Conservation (phyloP, 1,284 basidiomycete species). For the Phylloboletellus chloephorus region DNA sequence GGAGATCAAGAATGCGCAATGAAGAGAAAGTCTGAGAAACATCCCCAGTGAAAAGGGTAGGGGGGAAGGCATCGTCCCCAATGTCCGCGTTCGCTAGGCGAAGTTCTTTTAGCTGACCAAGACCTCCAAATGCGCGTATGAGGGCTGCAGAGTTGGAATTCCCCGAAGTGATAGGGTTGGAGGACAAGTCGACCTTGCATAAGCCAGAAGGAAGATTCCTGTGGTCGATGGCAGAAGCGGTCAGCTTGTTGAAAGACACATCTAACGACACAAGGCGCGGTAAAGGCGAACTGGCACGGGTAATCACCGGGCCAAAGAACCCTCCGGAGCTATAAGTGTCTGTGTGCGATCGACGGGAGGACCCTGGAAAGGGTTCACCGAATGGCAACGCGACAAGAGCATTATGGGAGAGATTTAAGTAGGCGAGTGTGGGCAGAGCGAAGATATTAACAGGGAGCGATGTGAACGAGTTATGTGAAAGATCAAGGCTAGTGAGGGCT, state of each 20-base stretch:
- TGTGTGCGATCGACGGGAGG: conserved; percentile 24
- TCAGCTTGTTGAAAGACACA: conserved; percentile 59
- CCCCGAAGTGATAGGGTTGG: conserved; percentile 45
- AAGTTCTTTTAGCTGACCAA: conserved; percentile 55
- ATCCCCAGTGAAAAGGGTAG: conserved; percentile 35
- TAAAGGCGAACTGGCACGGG: conserved; percentile 55
- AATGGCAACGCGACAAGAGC: conserved; percentile 55
- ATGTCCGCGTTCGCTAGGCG: conserved; percentile 52
- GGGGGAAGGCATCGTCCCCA: conserved; percentile 52
- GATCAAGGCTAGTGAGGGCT: conserved; percentile 56
- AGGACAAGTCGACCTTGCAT: conserved; percentile 47
- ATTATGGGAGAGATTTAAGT: conserved; percentile 69
- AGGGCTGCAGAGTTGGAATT: conserved; percentile 21
- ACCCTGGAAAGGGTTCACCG: conserved; percentile 43
- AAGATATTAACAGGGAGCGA: conserved; percentile 60
- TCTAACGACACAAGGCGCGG: conserved; percentile 57
- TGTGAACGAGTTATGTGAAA: conserved; percentile 64
- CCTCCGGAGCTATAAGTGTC: conserved; percentile 37
- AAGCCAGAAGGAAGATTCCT: conserved; percentile 43
- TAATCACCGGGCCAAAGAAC: conserved; percentile 59
- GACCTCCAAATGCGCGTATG: conserved; percentile 38
- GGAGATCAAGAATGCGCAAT: conserved; percentile 56
- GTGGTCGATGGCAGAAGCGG: conserved; percentile 48
- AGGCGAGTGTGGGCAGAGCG: conserved; percentile 58
- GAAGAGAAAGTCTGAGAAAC: conserved; percentile 40